Evolutionary conservation across 2,329 filamentous ascomycete genomes (phyloP).

Genomic region (Aureobasidium pullulans): DNA sequence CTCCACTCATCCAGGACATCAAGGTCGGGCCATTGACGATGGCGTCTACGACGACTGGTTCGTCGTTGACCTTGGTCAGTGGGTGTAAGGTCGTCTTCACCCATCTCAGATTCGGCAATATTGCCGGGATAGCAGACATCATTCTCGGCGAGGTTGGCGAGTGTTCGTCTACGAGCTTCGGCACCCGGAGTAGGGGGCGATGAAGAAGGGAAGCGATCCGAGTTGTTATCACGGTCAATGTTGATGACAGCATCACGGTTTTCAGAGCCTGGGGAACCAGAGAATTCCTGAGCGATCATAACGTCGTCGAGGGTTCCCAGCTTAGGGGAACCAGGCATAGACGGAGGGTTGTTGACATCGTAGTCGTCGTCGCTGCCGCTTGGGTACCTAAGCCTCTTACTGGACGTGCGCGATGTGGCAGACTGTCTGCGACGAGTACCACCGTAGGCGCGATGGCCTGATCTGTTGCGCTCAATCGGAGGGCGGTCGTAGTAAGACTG

Average conservation of each 20-base stretch:
- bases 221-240: conserved; percentile 35
- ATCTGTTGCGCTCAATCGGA: conserved; percentile 20
- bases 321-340: conserved; percentile 52
- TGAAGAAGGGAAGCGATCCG: conserved; percentile 27
- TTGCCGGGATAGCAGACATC: conserved; percentile 90
- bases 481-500: conserved; percentile 26
- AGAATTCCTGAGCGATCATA: conserved; percentile 62
- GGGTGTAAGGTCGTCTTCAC: conserved; percentile 58
- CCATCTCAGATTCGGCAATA: conserved; percentile 65
- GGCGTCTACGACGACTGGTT: conserved; percentile 49
- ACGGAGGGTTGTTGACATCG: conserved; percentile 60
- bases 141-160: conserved; percentile 61
- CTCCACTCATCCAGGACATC: conserved; percentile 82
- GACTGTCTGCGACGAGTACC: conserved; percentile 17
- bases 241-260: conserved; percentile 43
- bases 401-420: conserved; percentile 19
- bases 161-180: conserved; percentile 48
- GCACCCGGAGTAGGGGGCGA: conserved; percentile 32
- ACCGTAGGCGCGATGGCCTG: conserved; percentile 15
- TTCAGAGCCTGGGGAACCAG: conserved; percentile 26
- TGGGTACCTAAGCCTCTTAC: conserved; percentile 16
- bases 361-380: conserved; percentile 35
- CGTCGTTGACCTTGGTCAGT: conserved; percentile 27
- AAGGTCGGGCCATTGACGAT: conserved; percentile 76
- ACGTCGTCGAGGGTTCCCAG: conserved; percentile 52